Percentiles rank a stretch among this genome's conserved stretches.
These are phyloP conservation scores for Cafeteria roenbergensis DNA, from an alignment of 108 stramenopile species.

Conservation along the genomic window DNA sequence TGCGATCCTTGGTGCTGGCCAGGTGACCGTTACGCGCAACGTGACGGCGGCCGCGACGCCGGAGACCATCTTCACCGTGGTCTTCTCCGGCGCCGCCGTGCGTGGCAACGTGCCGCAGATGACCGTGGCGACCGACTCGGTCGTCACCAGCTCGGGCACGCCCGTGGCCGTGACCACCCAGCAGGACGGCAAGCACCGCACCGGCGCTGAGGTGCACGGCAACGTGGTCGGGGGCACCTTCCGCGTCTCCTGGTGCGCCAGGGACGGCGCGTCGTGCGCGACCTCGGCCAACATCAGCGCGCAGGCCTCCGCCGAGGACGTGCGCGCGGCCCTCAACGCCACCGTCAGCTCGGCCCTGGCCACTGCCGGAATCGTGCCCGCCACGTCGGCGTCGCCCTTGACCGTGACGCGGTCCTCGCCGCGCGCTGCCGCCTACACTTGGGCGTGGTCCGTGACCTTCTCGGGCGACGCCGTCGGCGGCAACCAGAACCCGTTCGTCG, in stretches of 20 bases:
- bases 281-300: no score
- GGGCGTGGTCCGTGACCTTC: neutral
- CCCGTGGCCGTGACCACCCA: neutral
- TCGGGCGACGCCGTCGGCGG: neutral
- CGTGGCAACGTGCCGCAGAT: neutral
- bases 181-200: neutral
- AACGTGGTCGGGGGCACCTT: neutral
- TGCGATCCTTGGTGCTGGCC: no score
- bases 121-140: neutral
- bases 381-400: no score
- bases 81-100: neutral
- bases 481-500: neutral
- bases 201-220: neutral
- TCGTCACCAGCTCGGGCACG: neutral
- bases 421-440: no score
- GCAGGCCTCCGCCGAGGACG: no score
- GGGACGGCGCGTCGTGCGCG: no score
- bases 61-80: neutral
- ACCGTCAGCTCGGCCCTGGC: no score
- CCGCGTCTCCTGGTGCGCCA: neutral
- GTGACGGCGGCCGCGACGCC: no score
- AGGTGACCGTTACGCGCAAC: neutral
- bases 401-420: no score
- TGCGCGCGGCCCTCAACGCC: no score
- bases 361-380: no score